phyloP scores from a whole-genome alignment of 2,329 filamentous ascomycete species.

The Epichloe sylvatica region DNA sequence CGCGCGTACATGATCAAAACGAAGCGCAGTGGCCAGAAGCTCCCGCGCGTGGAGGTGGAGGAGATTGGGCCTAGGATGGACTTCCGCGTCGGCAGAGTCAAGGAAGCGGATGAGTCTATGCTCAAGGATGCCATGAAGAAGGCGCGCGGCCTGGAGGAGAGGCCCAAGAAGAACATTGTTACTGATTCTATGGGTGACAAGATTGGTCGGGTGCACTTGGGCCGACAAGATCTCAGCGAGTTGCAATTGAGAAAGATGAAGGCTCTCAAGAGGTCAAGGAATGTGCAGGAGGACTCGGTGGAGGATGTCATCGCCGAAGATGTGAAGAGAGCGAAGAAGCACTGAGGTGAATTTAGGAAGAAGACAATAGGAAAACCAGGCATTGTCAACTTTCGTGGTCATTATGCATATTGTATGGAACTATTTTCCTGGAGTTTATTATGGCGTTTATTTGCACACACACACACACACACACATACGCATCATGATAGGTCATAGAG shows the following conservation, averaged over 20 bases:
- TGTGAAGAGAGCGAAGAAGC: slow-evolving; percentile 21
- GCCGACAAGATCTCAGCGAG: slow-evolving; percentile 73
- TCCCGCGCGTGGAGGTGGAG: slow-evolving; percentile 84
- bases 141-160: slow-evolving; percentile 59
- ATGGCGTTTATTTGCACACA: background rate
- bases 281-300: slow-evolving; percentile 37
- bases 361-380: background rate
- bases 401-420: background rate
- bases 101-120: slow-evolving; percentile 62
- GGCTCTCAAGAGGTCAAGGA: slow-evolving; percentile 75
- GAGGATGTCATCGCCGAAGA: slow-evolving; percentile 28
- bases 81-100: slow-evolving; percentile 69
- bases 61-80: slow-evolving; percentile 93
- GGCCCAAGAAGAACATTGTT: slow-evolving; percentile 90
- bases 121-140: slow-evolving; percentile 87
- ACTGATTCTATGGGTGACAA: slow-evolving; percentile 92
- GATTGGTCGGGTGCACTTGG: slow-evolving; percentile 82
- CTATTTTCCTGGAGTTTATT: background rate
- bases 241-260: slow-evolving; percentile 99
- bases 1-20: slow-evolving; percentile 79
- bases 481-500: background rate
- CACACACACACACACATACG: background rate
- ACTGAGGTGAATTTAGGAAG: slow-evolving; percentile 10
- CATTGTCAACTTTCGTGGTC: slow-evolving; percentile 6
- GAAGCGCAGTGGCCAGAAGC: slow-evolving; percentile 69